phyloP scores from a whole-genome alignment of 1,139 yeast genomes.

The Scheffersomyces lignicola region DNA sequence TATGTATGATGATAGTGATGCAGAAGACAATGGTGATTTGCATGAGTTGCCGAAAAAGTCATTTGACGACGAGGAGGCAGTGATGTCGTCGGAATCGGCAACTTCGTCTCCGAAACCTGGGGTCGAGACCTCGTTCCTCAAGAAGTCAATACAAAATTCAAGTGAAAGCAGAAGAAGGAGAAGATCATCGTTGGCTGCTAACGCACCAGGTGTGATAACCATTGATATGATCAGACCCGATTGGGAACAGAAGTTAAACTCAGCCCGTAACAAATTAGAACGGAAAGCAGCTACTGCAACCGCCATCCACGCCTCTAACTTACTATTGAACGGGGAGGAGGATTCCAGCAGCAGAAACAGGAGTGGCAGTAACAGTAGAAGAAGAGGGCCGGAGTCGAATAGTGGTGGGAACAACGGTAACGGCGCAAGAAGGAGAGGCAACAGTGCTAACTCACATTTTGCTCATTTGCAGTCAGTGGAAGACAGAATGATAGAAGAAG shows the following conservation, averaged over 20 bases:
- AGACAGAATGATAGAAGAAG: constrained; percentile 82
- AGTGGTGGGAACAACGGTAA: not conserved
- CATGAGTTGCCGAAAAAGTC: constrained; percentile 11
- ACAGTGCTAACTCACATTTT: constrained; percentile 8
- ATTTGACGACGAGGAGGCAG: constrained; percentile 1
- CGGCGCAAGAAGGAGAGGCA: constrained; percentile 14
- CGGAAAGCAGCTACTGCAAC: constrained; percentile 91
- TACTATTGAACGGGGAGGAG: constrained; percentile 37
- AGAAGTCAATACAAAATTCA: constrained; percentile 1
- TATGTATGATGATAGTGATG: constrained; percentile 10
- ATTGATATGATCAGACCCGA: constrained; percentile 87
- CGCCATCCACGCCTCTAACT: constrained; percentile 84
- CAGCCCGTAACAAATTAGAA: constrained; percentile 77
- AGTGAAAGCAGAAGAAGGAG: constrained; percentile 24
- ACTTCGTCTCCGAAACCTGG: constrained; percentile 9
- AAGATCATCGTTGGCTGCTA: constrained; percentile 55
- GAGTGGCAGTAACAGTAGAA: constrained; percentile 4
- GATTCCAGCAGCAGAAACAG: constrained; percentile 1
- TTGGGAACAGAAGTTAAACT: constrained; percentile 75
- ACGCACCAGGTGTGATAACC: constrained; percentile 66
- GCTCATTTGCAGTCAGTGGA: constrained; percentile 44
- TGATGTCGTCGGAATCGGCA: constrained; percentile 9
- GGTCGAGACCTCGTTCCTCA: constrained; percentile 8
- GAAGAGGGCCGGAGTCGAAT: constrained; percentile 12
- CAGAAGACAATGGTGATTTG: constrained; percentile 13